Evolutionary conservation across 148 eudicot genomes (phyloP).

Genomic region (Rhododendron henanense): DNA sequence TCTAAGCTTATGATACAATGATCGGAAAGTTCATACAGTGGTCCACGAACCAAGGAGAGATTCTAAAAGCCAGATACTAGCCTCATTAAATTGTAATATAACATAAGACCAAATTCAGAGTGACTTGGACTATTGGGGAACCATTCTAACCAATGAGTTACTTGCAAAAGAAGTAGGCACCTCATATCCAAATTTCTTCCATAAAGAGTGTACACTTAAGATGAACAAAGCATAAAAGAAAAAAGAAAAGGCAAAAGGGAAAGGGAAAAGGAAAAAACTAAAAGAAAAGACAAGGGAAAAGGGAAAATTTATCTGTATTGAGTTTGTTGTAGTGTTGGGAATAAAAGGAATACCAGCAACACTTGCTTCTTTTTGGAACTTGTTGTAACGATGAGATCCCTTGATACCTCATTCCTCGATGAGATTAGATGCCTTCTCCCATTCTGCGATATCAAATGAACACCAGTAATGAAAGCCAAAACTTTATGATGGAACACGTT

Average conservation of each 20-base stretch:
- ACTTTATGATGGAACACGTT: neutral
- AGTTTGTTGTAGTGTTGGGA: neutral
- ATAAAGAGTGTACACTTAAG: neutral
- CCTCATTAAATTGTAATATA: neutral
- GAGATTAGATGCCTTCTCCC: slow-evolving; percentile 87
- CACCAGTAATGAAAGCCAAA: neutral
- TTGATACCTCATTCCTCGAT: slow-evolving; percentile 90
- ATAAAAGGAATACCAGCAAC: slow-evolving; percentile 56
- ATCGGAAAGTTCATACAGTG: neutral
- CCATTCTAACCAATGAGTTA: neutral
- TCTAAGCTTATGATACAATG: neutral
- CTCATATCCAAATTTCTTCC: neutral
- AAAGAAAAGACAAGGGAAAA: neutral
- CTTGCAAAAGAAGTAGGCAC: slow-evolving; percentile 1
- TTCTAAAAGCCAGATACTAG: neutral
- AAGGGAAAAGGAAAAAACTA: neutral
- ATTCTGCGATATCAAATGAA: slow-evolving; percentile 54
- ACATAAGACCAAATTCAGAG: neutral
- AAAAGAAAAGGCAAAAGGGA: no score
- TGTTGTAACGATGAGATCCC: slow-evolving; percentile 94
- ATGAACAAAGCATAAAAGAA: neutral
- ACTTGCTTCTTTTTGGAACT: slow-evolving; percentile 85
- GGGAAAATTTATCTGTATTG: neutral
- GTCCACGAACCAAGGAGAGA: neutral
- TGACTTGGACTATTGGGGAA: neutral